phyloP scores from a whole-genome alignment of 1,284 basidiomycete species.

The Thelephora terrestris region DNA sequence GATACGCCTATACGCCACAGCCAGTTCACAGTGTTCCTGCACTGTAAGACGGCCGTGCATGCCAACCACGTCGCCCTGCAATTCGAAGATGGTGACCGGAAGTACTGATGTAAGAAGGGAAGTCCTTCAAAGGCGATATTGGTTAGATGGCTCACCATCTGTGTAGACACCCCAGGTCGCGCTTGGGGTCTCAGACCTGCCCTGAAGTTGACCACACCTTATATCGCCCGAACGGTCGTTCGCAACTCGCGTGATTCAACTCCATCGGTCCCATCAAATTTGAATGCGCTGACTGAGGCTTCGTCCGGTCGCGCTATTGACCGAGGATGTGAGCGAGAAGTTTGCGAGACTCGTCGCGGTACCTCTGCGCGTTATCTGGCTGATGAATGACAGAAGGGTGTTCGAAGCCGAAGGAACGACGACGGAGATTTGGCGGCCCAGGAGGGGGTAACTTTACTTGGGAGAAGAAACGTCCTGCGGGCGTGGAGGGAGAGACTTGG shows the following conservation, averaged over 20 bases:
- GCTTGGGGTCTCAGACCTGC: constrained; percentile 14
- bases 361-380: constrained; percentile 15
- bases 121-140: too few species aligned
- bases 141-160: too few species aligned
- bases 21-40: too few species aligned
- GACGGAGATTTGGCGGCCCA: constrained; percentile 17
- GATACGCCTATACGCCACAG: too few species aligned
- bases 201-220: constrained; percentile 32
- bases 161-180: constrained; percentile 9
- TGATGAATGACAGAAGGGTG: constrained; percentile 21
- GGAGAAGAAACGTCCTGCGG: constrained; percentile 16
- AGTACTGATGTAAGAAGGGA: too few species aligned
- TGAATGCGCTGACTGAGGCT: constrained; percentile 37
- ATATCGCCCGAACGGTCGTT: constrained; percentile 34
- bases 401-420: constrained; percentile 5
- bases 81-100: too few species aligned
- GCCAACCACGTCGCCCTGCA: too few species aligned
- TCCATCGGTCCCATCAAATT: constrained; percentile 10
- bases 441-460: constrained; percentile 22
- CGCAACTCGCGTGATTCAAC: constrained; percentile 25
- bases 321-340: constrained; percentile 45
- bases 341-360: constrained; percentile 47
- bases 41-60: too few species aligned
- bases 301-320: constrained; percentile 42
- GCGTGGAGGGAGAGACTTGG: too few species aligned